Percentiles rank a stretch among this genome's conserved stretches.
These are phyloP conservation scores for Chaetothyriales sp. DNA, from an alignment of 2,329 filamentous ascomycete genomes.

Conservation along the genomic window DNA sequence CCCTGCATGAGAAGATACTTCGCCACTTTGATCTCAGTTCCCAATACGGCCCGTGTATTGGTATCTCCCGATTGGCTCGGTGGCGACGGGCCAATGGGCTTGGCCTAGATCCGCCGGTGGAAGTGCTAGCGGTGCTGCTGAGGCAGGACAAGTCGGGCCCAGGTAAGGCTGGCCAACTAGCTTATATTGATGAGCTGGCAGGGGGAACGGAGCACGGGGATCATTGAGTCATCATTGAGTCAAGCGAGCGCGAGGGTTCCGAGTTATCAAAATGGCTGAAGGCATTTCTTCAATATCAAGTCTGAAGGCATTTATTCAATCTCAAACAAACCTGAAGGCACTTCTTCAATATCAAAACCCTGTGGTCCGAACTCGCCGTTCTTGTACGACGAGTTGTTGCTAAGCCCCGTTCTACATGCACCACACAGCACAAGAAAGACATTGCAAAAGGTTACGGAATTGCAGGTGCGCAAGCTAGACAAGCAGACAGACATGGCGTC, in stretches of 20 bases:
- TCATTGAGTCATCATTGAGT: background rate
- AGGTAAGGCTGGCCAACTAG: conserved; percentile 11
- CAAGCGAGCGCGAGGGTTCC: background rate
- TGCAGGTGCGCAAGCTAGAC: background rate
- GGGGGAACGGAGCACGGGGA: conserved; percentile 5
- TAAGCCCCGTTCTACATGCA: too few relatives aligned
- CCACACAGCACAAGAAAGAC: too few relatives aligned
- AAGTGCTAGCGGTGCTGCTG: conserved; percentile 74
- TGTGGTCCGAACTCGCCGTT: background rate
- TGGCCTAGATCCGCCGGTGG: conserved; percentile 75
- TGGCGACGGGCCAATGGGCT: conserved; percentile 77
- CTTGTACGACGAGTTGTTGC: too few relatives aligned
- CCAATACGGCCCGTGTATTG: conserved; percentile 85
- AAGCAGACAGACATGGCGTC: conserved; percentile 1
- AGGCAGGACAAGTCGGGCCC: conserved; percentile 36
- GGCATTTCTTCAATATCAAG: background rate
- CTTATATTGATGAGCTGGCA: conserved; percentile 17
- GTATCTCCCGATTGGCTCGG: conserved; percentile 64
- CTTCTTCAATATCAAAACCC: background rate
- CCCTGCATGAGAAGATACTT: conserved; percentile 68
- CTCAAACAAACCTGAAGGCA: background rate
- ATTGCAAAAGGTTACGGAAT: background rate
- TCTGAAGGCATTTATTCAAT: background rate
- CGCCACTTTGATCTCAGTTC: conserved; percentile 84
- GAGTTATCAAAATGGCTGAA: background rate